Percentiles rank a stretch among this genome's conserved stretches.
phyloP scores from a whole-genome alignment of 2,329 filamentous ascomycete genomes.

The Colletotrichum horii region DNA sequence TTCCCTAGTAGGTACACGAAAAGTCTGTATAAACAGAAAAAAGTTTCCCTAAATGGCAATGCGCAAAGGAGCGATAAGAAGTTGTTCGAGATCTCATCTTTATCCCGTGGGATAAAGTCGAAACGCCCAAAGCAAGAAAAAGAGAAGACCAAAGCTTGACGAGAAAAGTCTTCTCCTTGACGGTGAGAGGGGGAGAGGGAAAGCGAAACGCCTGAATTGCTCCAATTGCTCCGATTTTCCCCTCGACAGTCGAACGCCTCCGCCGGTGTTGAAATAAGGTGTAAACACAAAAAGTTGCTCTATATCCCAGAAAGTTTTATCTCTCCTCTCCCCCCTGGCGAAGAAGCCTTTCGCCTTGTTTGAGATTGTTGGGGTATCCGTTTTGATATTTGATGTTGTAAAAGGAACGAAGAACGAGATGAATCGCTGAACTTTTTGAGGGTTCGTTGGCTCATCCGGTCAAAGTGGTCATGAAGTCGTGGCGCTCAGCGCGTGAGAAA shows the following conservation, averaged over 20 bases:
- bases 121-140: neutral
- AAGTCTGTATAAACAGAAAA: neutral
- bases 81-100: neutral
- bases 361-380: constrained; percentile 4
- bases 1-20: neutral
- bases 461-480: constrained; percentile 12
- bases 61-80: neutral
- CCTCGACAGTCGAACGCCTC: neutral
- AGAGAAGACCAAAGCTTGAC: neutral
- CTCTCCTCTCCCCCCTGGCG: neutral
- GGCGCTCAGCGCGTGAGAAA: constrained; percentile 14
- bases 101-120: neutral
- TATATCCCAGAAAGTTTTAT: neutral
- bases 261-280: neutral
- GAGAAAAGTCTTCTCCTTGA: neutral
- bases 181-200: neutral
- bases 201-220: constrained; percentile 11
- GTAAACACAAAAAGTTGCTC: neutral
- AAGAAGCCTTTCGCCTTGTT: neutral
- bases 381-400: neutral
- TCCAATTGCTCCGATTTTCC: constrained; percentile 8
- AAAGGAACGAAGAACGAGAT: neutral
- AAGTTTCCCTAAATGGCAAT: neutral
- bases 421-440: neutral
- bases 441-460: neutral